Conservation (phyloP, 2,329 filamentous ascomycete genomes). For the Stenocarpella maydis region DNA sequence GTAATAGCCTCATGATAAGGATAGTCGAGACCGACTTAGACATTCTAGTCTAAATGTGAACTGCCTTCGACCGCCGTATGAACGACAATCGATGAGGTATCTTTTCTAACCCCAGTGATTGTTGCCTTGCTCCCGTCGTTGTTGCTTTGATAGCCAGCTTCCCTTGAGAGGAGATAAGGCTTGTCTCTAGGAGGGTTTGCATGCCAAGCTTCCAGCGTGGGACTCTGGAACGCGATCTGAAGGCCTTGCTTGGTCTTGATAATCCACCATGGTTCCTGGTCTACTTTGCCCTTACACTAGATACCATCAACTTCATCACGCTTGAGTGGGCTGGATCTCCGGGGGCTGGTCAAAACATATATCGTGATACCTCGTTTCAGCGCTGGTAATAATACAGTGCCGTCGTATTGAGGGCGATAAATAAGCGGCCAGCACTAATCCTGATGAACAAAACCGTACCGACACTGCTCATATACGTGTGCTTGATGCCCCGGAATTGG, state of each 20-base stretch:
- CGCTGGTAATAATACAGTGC: no score
- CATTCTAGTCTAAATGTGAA: not conserved
- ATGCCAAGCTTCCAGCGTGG: conserved; percentile 47
- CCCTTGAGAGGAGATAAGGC: conserved; percentile 39
- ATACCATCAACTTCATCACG: conserved; percentile 34
- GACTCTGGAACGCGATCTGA: conserved; percentile 41
- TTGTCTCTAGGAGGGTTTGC: conserved; percentile 37
- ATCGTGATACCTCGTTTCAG: conserved; percentile 36
- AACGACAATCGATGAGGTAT: no score
- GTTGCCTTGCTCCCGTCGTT: not conserved
- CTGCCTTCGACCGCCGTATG: not conserved
- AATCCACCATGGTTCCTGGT: conserved; percentile 43
- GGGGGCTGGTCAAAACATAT: conserved; percentile 42
- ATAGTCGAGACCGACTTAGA: no score
- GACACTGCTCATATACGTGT: not conserved
- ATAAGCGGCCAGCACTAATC: no score
- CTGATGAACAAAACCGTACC: not conserved
- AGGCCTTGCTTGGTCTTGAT: conserved; percentile 41
- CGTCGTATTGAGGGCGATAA: not conserved
- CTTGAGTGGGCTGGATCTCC: conserved; percentile 38
- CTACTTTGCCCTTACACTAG: no score
- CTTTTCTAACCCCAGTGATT: no score
- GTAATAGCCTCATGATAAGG: no score
- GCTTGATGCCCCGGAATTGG: not conserved
- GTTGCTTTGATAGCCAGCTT: not conserved